These are phyloP conservation scores for Leptographium wingfieldii DNA, from an alignment of 2,329 filamentous ascomycete species.

Conservation along the genomic window DNA sequence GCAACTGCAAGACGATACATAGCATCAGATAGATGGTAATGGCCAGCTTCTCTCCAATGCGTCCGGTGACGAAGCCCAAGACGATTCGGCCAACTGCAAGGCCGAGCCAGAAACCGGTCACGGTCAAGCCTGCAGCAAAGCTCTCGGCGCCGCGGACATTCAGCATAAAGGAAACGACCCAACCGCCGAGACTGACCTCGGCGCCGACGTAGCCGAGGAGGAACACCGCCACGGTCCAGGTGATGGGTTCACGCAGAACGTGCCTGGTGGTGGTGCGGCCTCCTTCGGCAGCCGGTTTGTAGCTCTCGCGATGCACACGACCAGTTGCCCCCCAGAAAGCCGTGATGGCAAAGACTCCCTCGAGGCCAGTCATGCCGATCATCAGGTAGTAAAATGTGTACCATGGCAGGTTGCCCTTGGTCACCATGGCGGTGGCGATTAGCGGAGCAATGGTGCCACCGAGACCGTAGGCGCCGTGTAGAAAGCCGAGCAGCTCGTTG, in stretches of 20 bases:
- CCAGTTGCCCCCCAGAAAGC: conserved; percentile 55
- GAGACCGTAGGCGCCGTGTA: conserved; percentile 61
- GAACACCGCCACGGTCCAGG: conserved; percentile 64
- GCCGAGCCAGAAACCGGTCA: conserved; percentile 76
- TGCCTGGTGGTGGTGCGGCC: conserved; percentile 31
- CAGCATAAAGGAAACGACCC: conserved; percentile 84
- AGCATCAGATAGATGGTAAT: conserved; percentile 51
- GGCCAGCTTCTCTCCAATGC: conserved; percentile 57
- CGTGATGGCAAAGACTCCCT: conserved; percentile 35
- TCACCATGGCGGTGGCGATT: conserved; percentile 61
- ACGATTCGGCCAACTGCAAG: conserved; percentile 61
- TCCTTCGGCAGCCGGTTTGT: conserved; percentile 19
- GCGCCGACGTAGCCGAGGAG: conserved; percentile 67
- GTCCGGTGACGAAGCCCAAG: conserved; percentile 64
- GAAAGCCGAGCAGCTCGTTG: conserved; percentile 60
- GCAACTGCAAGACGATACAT: conserved; percentile 50
- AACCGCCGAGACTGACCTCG: conserved; percentile 52
- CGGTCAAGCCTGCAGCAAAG: conserved; percentile 63
- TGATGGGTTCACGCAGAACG: conserved; percentile 39
- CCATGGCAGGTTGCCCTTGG: conserved; percentile 49
- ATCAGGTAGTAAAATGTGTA: conserved; percentile 67
- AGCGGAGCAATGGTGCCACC: conserved; percentile 59
- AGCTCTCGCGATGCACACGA: conserved; percentile 35
- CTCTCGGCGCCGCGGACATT: conserved; percentile 53
- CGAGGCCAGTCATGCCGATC: conserved; percentile 44